Percentiles rank a stretch among this genome's conserved stretches.
phyloP scores from a whole-genome alignment of 345 rosid species.

The Luvunga scandens region DNA sequence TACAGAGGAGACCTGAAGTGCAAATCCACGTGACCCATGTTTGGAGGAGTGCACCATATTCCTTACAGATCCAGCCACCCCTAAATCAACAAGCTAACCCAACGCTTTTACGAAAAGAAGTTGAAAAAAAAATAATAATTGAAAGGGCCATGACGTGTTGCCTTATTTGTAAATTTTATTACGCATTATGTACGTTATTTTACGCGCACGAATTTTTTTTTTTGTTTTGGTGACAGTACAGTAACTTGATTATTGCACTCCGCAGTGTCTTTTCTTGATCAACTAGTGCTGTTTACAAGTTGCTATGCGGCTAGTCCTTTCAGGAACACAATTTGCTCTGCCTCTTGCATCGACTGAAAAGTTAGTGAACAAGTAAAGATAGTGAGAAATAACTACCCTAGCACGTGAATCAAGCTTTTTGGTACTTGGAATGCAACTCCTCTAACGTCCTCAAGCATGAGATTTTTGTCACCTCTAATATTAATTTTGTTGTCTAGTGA shows the following conservation, averaged over 20 bases:
- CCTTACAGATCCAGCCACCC: background rate
- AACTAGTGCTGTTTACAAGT: background rate
- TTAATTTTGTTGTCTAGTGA: no score
- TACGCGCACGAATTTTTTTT: no score
- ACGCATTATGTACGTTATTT: no score
- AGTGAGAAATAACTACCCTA: background rate
- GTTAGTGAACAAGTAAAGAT: background rate
- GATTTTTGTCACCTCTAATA: no score
- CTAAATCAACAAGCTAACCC: background rate
- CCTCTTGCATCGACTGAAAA: background rate
- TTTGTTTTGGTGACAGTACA: background rate
- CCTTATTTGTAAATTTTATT: no score
- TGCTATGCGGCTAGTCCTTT: no score
- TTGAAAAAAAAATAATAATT: background rate
- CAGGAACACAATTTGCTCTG: background rate
- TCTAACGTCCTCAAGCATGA: background rate
- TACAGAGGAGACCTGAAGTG: background rate
- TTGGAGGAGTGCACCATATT: background rate
- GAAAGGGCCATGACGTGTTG: background rate
- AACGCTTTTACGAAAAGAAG: background rate
- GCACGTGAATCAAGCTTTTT: conserved; percentile 19
- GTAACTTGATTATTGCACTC: background rate
- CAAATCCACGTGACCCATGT: conserved; percentile 4
- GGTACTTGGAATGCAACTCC: background rate
- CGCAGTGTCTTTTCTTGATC: background rate